Percentiles rank a stretch among this genome's conserved stretches.
These are phyloP conservation scores for Cryptococcus sp. DNA, from an alignment of 1,284 basidiomycete genomes.

Conservation along the genomic window DNA sequence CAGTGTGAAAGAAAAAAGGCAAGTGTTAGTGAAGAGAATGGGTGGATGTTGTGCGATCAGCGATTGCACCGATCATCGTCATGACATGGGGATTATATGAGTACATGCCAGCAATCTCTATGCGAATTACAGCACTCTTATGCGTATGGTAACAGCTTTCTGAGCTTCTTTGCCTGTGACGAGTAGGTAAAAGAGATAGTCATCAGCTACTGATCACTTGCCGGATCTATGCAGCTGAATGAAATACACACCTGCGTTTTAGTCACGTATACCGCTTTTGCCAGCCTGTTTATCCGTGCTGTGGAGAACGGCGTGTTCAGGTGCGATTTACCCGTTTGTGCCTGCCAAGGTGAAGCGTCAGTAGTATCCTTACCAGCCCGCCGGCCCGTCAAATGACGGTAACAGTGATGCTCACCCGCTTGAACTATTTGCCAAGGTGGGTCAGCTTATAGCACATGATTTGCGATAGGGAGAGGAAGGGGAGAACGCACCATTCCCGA, in stretches of 20 bases:
- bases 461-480: neutral
- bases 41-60: too few species aligned
- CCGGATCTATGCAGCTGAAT: neutral
- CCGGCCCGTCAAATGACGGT: neutral
- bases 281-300: slow-evolving; percentile 37
- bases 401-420: neutral
- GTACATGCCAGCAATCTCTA: too few species aligned
- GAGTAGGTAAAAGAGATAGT: neutral
- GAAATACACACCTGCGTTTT: slow-evolving; percentile 33
- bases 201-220: neutral
- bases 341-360: slow-evolving; percentile 15
- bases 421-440: neutral
- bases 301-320: slow-evolving; percentile 42
- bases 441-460: too few species aligned
- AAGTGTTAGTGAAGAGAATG: too few species aligned
- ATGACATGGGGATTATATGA: too few species aligned
- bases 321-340: slow-evolving; percentile 43
- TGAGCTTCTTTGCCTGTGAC: slow-evolving; percentile 17
- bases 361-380: neutral
- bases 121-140: too few species aligned
- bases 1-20: too few species aligned
- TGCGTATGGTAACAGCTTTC: slow-evolving; percentile 22
- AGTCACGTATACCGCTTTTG: slow-evolving; percentile 34
- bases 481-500: slow-evolving; percentile 30
- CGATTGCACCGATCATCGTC: too few species aligned